These are phyloP conservation scores for Talaromyces sp. DNA, from an alignment of 2,329 filamentous ascomycete species.

Conservation along the genomic window DNA sequence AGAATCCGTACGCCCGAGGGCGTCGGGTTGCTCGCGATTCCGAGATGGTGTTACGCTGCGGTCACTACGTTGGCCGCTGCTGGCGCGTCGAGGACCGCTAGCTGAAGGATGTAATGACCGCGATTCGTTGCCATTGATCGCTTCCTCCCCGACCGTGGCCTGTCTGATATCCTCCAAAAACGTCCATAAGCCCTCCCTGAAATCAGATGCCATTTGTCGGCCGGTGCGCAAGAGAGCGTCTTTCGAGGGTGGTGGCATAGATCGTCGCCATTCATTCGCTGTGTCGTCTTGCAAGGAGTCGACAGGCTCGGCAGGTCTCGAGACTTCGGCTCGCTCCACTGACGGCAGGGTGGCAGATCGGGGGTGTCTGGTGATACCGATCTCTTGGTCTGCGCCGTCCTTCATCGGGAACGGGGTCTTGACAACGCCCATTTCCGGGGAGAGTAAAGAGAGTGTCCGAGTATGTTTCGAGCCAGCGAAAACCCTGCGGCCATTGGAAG, in stretches of 20 bases:
- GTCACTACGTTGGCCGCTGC: slow-evolving; percentile 22
- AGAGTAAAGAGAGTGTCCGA: slow-evolving; percentile 74
- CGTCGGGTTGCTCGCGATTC: slow-evolving; percentile 28
- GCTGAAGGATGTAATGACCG: slow-evolving; percentile 27
- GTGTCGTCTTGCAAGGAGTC: slow-evolving; percentile 29
- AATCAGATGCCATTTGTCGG: slow-evolving; percentile 82
- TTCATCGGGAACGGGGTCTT: slow-evolving; percentile 14
- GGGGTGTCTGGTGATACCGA: slow-evolving; percentile 29
- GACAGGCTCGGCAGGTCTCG: slow-evolving; percentile 15
- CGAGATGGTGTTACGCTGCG: slow-evolving; percentile 26
- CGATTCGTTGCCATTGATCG: slow-evolving; percentile 55
- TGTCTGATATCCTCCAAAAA: slow-evolving; percentile 95
- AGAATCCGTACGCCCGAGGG: slow-evolving; percentile 26
- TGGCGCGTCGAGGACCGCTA: slow-evolving; percentile 19
- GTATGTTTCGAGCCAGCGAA: slow-evolving; percentile 62
- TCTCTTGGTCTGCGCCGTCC: slow-evolving; percentile 14
- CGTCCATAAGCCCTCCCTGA: slow-evolving; percentile 84
- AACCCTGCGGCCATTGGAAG: slow-evolving; percentile 52
- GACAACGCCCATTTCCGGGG: slow-evolving; percentile 44
- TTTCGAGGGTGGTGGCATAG: slow-evolving; percentile 41
- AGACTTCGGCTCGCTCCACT: slow-evolving; percentile 28
- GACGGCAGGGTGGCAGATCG: slow-evolving; percentile 39
- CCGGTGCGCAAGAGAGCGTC: slow-evolving; percentile 52
- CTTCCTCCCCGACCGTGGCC: slow-evolving; percentile 93
- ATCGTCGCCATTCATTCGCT: slow-evolving; percentile 36